Percentiles rank a stretch among this genome's conserved stretches.
These are phyloP conservation scores for Metschnikowia drakensbergensis DNA, from an alignment of 805 yeast species.

Conservation along the genomic window DNA sequence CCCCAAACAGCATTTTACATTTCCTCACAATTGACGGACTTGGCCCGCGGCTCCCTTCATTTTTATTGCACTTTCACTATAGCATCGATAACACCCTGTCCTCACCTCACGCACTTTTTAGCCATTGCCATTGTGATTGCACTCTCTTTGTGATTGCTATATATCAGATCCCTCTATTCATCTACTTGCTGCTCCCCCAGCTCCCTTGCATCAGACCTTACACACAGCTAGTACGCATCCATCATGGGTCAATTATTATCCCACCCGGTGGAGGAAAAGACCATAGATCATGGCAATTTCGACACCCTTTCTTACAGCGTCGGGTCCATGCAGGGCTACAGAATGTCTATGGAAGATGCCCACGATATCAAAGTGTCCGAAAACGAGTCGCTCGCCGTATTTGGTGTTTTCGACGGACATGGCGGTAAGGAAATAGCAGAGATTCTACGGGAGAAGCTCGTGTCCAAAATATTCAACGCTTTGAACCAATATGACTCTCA, in stretches of 20 bases:
- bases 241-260: constrained; percentile 72
- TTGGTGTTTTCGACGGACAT: constrained; percentile 81
- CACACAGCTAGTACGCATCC: background rate
- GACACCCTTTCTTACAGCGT: constrained; percentile 52
- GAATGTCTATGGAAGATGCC: constrained; percentile 75
- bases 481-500: constrained; percentile 16
- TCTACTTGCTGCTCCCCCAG: background rate
- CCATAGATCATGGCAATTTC: constrained; percentile 45
- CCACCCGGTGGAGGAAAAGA: constrained; percentile 69
- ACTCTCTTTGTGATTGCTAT: background rate
- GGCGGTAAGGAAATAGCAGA: constrained; percentile 67
- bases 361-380: constrained; percentile 51
- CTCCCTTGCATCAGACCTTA: background rate
- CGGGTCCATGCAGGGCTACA: constrained; percentile 77
- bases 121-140: background rate
- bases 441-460: constrained; percentile 45
- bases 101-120: background rate
- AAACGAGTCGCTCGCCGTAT: constrained; percentile 43
- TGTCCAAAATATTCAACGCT: constrained; percentile 30
- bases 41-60: constrained; percentile 2
- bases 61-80: background rate
- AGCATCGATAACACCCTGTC: background rate
- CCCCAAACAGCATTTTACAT: background rate
- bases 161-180: background rate
- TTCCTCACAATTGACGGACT: constrained; percentile 1